Evolutionary conservation across 495 filamentous ascomycete genomes (phyloP).

Genomic region (Articulospora tetracladia): DNA sequence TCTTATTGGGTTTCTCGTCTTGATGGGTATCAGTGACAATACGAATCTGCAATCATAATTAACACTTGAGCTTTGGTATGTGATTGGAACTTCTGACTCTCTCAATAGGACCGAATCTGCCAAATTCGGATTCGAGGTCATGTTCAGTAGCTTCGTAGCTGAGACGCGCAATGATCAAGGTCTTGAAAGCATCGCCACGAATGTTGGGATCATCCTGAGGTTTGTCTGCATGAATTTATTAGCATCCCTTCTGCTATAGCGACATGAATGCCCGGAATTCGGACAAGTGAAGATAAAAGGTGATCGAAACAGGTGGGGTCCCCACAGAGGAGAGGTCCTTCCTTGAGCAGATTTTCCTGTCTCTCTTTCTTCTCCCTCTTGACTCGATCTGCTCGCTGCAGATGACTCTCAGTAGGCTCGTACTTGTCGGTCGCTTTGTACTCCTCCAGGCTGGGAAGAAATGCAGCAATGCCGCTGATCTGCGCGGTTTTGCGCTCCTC

Average conservation of each 20-base stretch:
- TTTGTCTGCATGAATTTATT: slow-evolving; percentile 45
- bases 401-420: slow-evolving; percentile 85
- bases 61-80: slow-evolving; percentile 10
- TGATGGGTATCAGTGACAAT: slow-evolving; percentile 69
- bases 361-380: slow-evolving; percentile 72
- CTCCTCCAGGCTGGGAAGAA: slow-evolving; percentile 61
- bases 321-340: slow-evolving; percentile 69
- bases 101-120: slow-evolving; percentile 91
- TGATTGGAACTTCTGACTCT: slow-evolving; percentile 53
- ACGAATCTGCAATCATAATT: slow-evolving; percentile 61
- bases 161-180: slow-evolving; percentile 86
- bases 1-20: slow-evolving; percentile 66
- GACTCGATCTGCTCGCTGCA: slow-evolving; percentile 76
- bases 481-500: slow-evolving; percentile 72
- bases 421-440: slow-evolving; percentile 72
- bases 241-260: slow-evolving; percentile 11
- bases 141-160: slow-evolving; percentile 84
- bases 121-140: slow-evolving; percentile 92
- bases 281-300: slow-evolving; percentile 20
- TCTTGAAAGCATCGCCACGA: slow-evolving; percentile 90
- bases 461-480: slow-evolving; percentile 70
- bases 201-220: slow-evolving; percentile 78
- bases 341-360: slow-evolving; percentile 57
- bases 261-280: slow-evolving; percentile 10
- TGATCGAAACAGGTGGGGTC: slow-evolving; percentile 20